Evolutionary conservation across 1,139 yeast species (phyloP), one percentile per base, ranked within the genome.

Genomic region (Candida tropicalis): DNA sequence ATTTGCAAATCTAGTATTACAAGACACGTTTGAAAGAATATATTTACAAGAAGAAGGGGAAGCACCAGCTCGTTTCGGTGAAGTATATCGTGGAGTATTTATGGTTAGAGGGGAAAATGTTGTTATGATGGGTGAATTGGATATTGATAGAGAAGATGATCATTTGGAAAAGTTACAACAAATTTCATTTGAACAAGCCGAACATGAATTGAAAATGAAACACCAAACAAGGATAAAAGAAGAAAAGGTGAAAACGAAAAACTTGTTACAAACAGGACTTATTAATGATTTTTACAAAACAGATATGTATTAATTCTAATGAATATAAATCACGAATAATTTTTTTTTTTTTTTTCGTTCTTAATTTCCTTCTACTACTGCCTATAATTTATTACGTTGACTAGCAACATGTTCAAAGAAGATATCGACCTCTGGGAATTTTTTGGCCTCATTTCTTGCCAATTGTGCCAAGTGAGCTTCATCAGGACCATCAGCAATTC

Each of bases 21-120:
- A 95, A 65, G 96, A 91, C 60, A 83, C 97, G 12, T 71, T 83
- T 39, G 98, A 95, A 63, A 80, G 97, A 63, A 81, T 93, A 56
- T 90, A 87, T 63, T 68, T 84, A 51, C 60, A 58, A 16, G 56
- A 53, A 24, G 46, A 39, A 33, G 42, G 41, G 12, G 65, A 56
- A 38, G 74, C 42, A 62, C 75, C 56, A 56, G 74, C 54, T 54
- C 70, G 68, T 53, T 93, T 82, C 60, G 96, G 88, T 5, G 97
- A 93, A 62, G 73, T 71, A 20, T 76, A 77, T 46, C 77, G 89
- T 43, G 96, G 96, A 1, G 89, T 89, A 40, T 86, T 84, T 59
- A 81, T 95, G 73, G 86, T 95, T 31, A 86, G 99, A 67, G 99
- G 99, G 50, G 99, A 93, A 65, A 93, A 93, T 58, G 95, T 93